Percentiles rank a stretch among this genome's conserved stretches.
Conservation (phyloP, 2,329 filamentous ascomycete species). For the Verticillium dahliae region DNA sequence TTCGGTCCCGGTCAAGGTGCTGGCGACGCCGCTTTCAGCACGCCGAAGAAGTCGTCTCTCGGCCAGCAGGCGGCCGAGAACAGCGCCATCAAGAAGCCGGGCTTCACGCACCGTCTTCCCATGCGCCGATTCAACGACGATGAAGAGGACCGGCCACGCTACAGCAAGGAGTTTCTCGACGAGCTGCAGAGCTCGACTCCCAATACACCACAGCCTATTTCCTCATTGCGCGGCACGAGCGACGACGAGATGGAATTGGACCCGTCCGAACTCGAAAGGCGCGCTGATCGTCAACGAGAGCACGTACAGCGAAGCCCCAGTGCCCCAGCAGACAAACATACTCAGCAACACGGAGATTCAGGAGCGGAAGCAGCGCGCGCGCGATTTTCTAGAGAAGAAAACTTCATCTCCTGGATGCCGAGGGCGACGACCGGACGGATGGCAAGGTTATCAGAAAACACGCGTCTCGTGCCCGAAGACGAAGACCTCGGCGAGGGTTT, state of each 20-base stretch:
- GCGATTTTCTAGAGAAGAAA: constrained; percentile 64
- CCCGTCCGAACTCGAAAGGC: constrained; percentile 55
- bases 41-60: constrained; percentile 56
- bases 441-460: constrained; percentile 40
- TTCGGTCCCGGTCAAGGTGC: constrained; percentile 60
- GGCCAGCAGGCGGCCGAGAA: constrained; percentile 61
- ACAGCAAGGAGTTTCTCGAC: constrained; percentile 80
- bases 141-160: constrained; percentile 59
- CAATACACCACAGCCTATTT: constrained; percentile 61
- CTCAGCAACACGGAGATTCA: constrained; percentile 9
- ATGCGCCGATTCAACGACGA: constrained; percentile 48
- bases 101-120: constrained; percentile 42
- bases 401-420: constrained; percentile 59
- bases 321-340: constrained; percentile 35
- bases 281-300: constrained; percentile 54
- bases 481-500: constrained; percentile 92
- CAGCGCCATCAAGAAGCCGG: constrained; percentile 52
- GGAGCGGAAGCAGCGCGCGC: constrained; percentile 58
- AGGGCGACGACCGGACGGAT: constrained; percentile 21
- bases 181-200: constrained; percentile 83
- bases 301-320: constrained; percentile 29
- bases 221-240: constrained; percentile 19
- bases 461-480: constrained; percentile 74
- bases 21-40: constrained; percentile 47
- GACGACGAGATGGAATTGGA: constrained; percentile 50